These are phyloP conservation scores for Calonectria leucothoes DNA, from an alignment of 2,329 filamentous ascomycete species.

Conservation along the genomic window DNA sequence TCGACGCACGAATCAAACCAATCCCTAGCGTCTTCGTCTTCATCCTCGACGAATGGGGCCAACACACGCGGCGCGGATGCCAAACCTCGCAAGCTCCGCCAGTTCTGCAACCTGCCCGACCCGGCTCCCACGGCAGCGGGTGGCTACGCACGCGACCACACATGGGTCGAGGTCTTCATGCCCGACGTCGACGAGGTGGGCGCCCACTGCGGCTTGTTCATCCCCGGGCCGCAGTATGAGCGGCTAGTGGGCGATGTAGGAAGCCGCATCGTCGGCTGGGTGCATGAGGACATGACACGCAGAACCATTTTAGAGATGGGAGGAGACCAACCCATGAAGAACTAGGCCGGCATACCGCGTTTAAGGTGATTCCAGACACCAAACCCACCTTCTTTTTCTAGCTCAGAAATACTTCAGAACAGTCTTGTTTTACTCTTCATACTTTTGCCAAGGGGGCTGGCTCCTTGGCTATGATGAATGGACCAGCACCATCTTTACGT, in stretches of 20 bases:
- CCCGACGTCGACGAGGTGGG: conserved; percentile 85
- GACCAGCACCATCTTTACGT: neutral
- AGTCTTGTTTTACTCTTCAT: neutral
- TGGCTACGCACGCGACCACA: conserved; percentile 70
- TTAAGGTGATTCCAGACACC: neutral
- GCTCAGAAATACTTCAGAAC: neutral
- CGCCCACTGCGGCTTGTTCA: conserved; percentile 87
- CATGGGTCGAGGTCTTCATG: conserved; percentile 87
- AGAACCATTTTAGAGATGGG: conserved; percentile 49
- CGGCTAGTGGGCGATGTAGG: conserved; percentile 81
- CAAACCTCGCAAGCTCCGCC: conserved; percentile 68
- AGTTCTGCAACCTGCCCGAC: conserved; percentile 81
- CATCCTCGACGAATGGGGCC: neutral
- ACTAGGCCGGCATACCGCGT: neutral
- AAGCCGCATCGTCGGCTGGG: conserved; percentile 75
- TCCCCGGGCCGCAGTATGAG: conserved; percentile 79
- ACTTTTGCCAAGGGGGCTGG: neutral
- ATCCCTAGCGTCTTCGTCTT: neutral
- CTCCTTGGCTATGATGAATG: neutral
- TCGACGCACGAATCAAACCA: neutral
- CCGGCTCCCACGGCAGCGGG: conserved; percentile 43
- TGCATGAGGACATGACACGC: conserved; percentile 68
- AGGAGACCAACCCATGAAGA: conserved; percentile 11
- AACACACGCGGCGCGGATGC: conserved; percentile 27
- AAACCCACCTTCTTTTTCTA: neutral